phyloP scores from a whole-genome alignment of 2,329 filamentous ascomycete genomes.

The Talaromyces pinophilus region DNA sequence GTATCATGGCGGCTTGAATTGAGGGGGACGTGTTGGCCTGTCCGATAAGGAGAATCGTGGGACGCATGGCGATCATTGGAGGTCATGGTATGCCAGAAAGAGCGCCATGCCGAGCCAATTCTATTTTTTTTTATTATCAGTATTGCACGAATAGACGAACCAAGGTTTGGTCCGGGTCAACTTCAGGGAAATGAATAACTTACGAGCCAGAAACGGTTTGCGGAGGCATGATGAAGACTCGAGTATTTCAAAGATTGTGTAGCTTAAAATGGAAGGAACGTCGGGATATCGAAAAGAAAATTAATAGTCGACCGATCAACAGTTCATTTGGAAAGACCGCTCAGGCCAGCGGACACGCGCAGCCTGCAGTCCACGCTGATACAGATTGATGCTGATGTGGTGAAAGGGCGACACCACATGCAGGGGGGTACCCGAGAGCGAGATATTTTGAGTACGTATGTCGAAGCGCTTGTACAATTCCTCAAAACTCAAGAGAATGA shows the following conservation, averaged over 20 bases:
- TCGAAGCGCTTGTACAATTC: conserved; percentile 3
- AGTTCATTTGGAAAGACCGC: conserved; percentile 20
- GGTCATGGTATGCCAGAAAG: conserved; percentile 93
- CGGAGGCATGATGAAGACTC: conserved; percentile 18
- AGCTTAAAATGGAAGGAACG: neutral
- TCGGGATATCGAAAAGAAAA: conserved; percentile 5
- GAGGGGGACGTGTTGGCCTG: conserved; percentile 85
- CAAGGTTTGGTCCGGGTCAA: neutral
- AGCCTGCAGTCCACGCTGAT: conserved; percentile 17
- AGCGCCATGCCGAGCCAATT: conserved; percentile 73
- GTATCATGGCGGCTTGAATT: conserved; percentile 77
- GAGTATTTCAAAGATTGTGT: neutral
- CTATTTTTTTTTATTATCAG: conserved; percentile 43
- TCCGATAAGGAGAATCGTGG: conserved; percentile 89
- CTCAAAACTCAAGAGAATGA: neutral
- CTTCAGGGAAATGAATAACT: conserved; percentile 6
- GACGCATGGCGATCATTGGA: conserved; percentile 81
- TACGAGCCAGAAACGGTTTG: conserved; percentile 23
- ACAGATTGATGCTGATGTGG: neutral
- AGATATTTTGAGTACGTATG: neutral
- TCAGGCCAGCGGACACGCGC: conserved; percentile 22
- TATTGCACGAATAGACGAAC: neutral
- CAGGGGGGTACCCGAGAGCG: conserved; percentile 7
- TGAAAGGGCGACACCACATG: conserved; percentile 11
- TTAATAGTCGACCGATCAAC: conserved; percentile 20